Conservation (phyloP, 495 filamentous ascomycete species). For the Evansstolkia leycettana region DNA sequence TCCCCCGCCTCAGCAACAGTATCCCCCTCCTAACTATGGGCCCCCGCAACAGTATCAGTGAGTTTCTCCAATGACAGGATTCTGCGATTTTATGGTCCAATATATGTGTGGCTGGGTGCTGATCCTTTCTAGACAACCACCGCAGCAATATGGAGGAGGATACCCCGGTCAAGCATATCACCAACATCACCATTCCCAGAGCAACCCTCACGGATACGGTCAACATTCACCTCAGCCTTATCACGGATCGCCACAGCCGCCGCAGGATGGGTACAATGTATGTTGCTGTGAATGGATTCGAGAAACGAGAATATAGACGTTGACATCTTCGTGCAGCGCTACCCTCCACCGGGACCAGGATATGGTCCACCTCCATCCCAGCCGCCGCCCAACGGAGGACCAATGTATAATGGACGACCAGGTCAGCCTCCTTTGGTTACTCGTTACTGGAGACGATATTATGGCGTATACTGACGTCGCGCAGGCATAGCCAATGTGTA, state of each 20-base stretch:
- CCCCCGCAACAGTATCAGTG: conserved; percentile 22
- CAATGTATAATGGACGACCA: conserved; percentile 22
- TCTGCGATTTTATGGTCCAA: conserved; percentile 3
- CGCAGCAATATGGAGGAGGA: conserved; percentile 28
- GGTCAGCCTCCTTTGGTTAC: conserved; percentile 12
- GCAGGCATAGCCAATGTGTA: conserved; percentile 7
- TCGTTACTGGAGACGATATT: not conserved
- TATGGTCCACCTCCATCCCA: conserved; percentile 20
- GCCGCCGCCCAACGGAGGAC: conserved; percentile 22
- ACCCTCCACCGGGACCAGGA: conserved; percentile 14
- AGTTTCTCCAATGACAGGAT: conserved; percentile 6
- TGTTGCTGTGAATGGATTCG: conserved; percentile 8
- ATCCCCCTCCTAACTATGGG: conserved; percentile 24
- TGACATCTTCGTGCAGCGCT: conserved; percentile 3
- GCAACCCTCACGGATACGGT: conserved; percentile 34
- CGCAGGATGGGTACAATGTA: conserved; percentile 33
- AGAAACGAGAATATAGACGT: not conserved
- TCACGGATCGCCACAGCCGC: conserved; percentile 23
- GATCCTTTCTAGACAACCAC: conserved; percentile 17
- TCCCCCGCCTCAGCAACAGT: conserved; percentile 32
- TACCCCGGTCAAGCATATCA: conserved; percentile 38
- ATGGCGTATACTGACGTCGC: not conserved
- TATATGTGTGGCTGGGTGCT: not conserved
- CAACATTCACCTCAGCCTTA: conserved; percentile 28
- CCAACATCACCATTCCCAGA: conserved; percentile 24